Percentiles rank a stretch among this genome's conserved stretches.
phyloP scores from a whole-genome alignment of 83 land plant genomes.

The Larix sibirica region DNA sequence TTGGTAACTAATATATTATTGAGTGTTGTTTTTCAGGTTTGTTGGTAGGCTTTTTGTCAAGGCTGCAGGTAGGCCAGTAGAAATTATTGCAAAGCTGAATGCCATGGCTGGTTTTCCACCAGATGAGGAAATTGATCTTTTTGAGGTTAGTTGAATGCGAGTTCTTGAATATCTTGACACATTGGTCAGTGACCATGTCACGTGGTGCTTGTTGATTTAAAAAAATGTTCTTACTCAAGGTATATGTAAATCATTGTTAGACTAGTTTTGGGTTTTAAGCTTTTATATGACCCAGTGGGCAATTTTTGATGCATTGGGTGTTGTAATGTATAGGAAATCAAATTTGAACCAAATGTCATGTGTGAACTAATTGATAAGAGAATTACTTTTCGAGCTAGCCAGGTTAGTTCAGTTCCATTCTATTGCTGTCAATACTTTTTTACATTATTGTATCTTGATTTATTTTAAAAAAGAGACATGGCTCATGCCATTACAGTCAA shows the following conservation, averaged over 20 bases:
- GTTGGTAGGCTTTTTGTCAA: conserved; percentile 92
- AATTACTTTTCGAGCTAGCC: conserved; percentile 75
- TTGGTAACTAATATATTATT: too few relatives aligned
- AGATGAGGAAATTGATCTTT: conserved; percentile 87
- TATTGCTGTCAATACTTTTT: too few relatives aligned
- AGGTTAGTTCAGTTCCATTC: conserved; percentile 43
- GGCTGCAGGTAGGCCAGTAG: conserved; percentile 68
- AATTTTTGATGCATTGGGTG: neutral
- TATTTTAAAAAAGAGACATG: too few relatives aligned
- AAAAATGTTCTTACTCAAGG: too few relatives aligned
- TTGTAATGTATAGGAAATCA: conserved; percentile 74
- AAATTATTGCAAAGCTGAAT: conserved; percentile 73
- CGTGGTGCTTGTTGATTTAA: too few relatives aligned
- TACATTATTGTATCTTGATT: neutral
- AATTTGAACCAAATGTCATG: conserved; percentile 98
- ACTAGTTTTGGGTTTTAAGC: too few relatives aligned
- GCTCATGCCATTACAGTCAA: too few relatives aligned
- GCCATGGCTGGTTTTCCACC: conserved; percentile 89
- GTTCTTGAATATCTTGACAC: neutral
- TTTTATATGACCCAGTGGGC: too few relatives aligned
- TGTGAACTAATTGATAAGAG: conserved; percentile 91
- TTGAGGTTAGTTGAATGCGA: conserved; percentile 54
- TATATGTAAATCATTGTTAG: too few relatives aligned
- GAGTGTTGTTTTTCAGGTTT: conserved; percentile 45
- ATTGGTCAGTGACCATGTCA: neutral